Evolutionary conservation across 371 early-diverging fungal genomes (phyloP), one percentile per base, ranked within the genome.

Genomic region (Rhizopus microsporus): DNA sequence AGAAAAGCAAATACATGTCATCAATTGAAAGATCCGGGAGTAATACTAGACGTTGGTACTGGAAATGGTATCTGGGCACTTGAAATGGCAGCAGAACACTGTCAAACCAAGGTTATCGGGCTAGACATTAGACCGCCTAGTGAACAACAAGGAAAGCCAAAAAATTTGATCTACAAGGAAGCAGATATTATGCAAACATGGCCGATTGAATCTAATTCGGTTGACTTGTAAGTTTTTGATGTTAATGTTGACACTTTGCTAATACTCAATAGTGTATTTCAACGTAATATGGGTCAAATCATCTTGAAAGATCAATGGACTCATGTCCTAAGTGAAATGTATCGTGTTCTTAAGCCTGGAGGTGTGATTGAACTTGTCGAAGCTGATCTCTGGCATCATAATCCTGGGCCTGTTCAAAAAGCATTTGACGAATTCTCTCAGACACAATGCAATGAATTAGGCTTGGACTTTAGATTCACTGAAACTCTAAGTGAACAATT

Each of bases 31-130:
- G 52, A 58, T 7, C 51, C 71, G 7, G 68, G 67, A 44, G 39
- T 68, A 40, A 55, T 72, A 53, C 49, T 84, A 51, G 81, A 82
- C 52, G 63, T 78, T n/a, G 85, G 82, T 15, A 78, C 78, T 47
- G 82, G 77, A 42, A 71, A 79, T 59, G 68, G 68, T 45, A 74
- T 77, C 15, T 85, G 85, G 85, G 75, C 81, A 4, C 51, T 83
- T 8, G 86, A 86, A 63, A 82, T 86, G 77, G 78, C 83, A 5
- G 64, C 72, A 34, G 70, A 77, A 51, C 76, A 71, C 49, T 68
- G 68, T 3, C 60, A 71, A 31, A 68, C 78, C 7, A 65, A 75
- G 17, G 63, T 86, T 35, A 66, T 75, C 50, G 87, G 84, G 13
- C 60, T 84, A 1, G 85, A 84, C 57, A 58, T 82, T 44, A 67